Evolutionary conservation across 1,139 yeast genomes (phyloP), one percentile per base, ranked within the genome.

Genomic region (Hansenula anomala): DNA sequence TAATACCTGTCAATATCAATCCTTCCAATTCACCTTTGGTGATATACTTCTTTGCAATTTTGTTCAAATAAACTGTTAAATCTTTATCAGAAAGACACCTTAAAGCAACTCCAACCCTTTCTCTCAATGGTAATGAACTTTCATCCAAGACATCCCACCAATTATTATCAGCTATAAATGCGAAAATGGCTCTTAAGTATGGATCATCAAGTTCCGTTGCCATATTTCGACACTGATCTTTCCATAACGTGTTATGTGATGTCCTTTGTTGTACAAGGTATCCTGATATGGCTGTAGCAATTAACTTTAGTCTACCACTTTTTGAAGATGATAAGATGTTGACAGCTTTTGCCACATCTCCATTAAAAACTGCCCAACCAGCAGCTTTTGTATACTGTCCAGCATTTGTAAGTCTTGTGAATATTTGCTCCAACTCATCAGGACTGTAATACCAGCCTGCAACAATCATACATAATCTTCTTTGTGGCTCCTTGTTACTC

Each of bases 61-160:
- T 64, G 43, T 78, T 77, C 50, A 90, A 65, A 56, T 87, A 85
- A 13, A 75, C 71, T 9, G 78, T 73, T 44, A 85, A 61, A 49
- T 89, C 96, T 38, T 77, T 71, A 55, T 89, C 97, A 0, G 90
- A 77, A 26, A 92, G 66, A 54, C 87, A 90, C 36, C 97, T 66
- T 19, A 92, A 66, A 0, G 97, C 97, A 30, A 92, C 90, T 0
- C 97, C 97, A 13, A 92, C 63, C 47, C 96, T 67, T 56, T 92
- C 98, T 41, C 94, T 69, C 34, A 92, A 66, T 0, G 98, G 96
- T 34, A 92, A 69, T 2, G 96, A 83, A 28, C 83, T 80, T 52
- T 92, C 97, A 56, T 89, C 96, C 41, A 92, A 68, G 3, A 92
- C 96, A 56, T 88, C 97, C 80, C 92, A 81, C 97, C 97, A 92